Evolutionary conservation across 1,139 yeast genomes (phyloP), one percentile per base, ranked within the genome.

Genomic region (Sugiyamaella sp.): DNA sequence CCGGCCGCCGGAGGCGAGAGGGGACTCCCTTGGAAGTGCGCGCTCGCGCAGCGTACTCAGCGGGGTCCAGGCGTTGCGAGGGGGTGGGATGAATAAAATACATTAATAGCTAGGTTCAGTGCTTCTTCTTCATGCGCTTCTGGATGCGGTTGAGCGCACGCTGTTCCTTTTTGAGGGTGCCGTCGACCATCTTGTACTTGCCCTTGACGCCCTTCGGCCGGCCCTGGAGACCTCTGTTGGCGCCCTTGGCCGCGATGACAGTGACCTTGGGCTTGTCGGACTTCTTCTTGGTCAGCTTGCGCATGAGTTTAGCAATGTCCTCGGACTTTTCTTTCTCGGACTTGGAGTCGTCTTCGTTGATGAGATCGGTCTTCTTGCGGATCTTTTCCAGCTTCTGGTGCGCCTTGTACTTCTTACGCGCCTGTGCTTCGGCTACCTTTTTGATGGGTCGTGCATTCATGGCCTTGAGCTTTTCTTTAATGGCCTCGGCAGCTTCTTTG

Each of bases 121-220:
- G 49, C 52, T 35, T 52, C 54, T 35, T 53, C 54, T 53, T 61
- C 53, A 84, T 79, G 76, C 87, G 89, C 79, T 91, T 93, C 24
- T 90, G 87, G 62, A 91, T 87, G 69, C 98, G 85, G 71, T 82
- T 86, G 69, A 91, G 78, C 27, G 98, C 97, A 63, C 99, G 80
- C 76, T 86, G 91, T 74, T 93, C 99, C 72, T 93, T 93, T 88
- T 95, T 93, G 86, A 90, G 78, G 19, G 86, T 88, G 77, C 98
- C 98, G 74, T 93, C 99, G 64, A 93, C 98, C 99, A 95, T 93
- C 85, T 89, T 93, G 77, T 93, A 93, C 70, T 89, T 90, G 75
- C 99, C 99, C 74, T 86, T 89, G 63, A 93, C 83, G 68, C 99
- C 99, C 74, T 84, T 86, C 33, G 99, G 99, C 75, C 99, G 86